phyloP scores from a whole-genome alignment of 83 land plant genomes.

The Picea engelmannii region DNA sequence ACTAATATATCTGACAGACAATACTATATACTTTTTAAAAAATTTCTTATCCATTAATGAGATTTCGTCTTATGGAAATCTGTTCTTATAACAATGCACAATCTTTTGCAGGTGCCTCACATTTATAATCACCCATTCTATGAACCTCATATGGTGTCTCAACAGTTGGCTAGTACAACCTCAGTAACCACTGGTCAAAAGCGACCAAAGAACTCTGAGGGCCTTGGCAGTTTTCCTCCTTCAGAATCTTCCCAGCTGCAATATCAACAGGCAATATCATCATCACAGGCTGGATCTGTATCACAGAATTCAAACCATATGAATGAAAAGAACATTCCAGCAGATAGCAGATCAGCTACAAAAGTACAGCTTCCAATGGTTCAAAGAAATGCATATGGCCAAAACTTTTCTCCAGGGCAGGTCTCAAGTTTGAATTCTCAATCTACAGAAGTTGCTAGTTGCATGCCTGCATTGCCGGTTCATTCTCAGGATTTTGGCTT shows the following conservation, averaged over 20 bases:
- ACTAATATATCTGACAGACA: background rate
- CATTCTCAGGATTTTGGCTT: slow-evolving; percentile 1
- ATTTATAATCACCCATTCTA: background rate
- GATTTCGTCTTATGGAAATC: background rate
- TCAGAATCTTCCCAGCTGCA: slow-evolving; percentile 8
- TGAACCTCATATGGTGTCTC: background rate
- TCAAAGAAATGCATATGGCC: background rate
- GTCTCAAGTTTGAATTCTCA: background rate
- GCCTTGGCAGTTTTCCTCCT: background rate
- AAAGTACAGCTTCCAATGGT: background rate
- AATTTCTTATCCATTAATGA: background rate
- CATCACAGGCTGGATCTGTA: background rate
- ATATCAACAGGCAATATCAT: background rate
- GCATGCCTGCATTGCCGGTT: background rate
- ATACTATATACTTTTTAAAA: background rate
- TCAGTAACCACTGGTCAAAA: background rate
- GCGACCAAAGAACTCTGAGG: background rate
- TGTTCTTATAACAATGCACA: background rate
- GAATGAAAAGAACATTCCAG: slow-evolving; percentile 1
- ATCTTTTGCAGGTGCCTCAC: background rate
- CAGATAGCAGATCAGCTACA: background rate
- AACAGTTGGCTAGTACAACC: background rate
- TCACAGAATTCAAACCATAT: background rate
- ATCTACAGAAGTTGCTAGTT: background rate
- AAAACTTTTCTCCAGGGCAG: background rate